Base-by-base conservation (phyloP, 2,329 filamentous ascomycete genomes). In the Pseudogymnoascus sp. region DNA sequence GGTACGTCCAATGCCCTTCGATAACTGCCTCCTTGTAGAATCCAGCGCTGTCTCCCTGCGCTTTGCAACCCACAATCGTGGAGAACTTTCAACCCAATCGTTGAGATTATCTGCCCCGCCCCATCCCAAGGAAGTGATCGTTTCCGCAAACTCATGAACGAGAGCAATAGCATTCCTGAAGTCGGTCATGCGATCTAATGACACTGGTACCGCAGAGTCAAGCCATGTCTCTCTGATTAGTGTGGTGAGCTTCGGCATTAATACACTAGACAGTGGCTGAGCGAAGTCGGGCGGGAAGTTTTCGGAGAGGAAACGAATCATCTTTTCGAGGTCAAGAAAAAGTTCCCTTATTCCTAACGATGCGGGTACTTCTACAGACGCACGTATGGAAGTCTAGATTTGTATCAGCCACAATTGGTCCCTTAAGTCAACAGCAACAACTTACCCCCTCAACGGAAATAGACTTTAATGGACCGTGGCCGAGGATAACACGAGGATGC, bases 31-130 rank as follows among this genome's bases (percentile, higher is more conserved):
- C 23, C 94, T 85, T 11, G 95, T 85, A 35, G 83, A 82, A 65
- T 92, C 88, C 23, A 99, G 80, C 0, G 91, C 87, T 35, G 82
- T 85, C 69, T 96, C 92, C 69, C 90, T 86, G 67, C 92, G 88
- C 72, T 91, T 93, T 2, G 84, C 84, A 12, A 97, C 81, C 94
- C 94, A 99, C 25, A 91, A 86, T 63, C 85, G 85, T 0, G 92
- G 90, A 0, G 91, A 89, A 65, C 88, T 86, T 41, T 87, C 84
- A 0, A 91, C 86, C 93, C 94, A 99, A 23, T 90, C 85, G 49
- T 84, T 80, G 38, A 99, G 76, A 33, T 87, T 83, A 12, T 81
- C 77, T 58, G 83, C 78, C 4, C 81, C 81, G 14, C 81, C 79
- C 81, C 90, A 93, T 0, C 83, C 81, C 16, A 87, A 77, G 6